phyloP scores from a whole-genome alignment of 2,329 filamentous ascomycete genomes.

The Pestalotiopsis sp. region DNA sequence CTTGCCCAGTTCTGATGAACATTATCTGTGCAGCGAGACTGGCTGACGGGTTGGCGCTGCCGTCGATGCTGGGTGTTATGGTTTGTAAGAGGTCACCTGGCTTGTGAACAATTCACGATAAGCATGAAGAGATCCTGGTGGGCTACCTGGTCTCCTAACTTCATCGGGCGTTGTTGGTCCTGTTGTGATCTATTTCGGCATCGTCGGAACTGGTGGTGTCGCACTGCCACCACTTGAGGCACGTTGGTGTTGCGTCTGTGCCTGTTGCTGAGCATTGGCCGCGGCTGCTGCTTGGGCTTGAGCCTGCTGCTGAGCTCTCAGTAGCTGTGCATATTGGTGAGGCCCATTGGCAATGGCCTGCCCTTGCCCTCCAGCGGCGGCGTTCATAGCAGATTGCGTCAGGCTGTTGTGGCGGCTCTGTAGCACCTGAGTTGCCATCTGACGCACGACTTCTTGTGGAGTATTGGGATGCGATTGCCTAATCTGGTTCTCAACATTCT shows the following conservation, averaged over 20 bases:
- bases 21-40: too few relatives aligned
- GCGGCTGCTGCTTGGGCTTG: conserved; percentile 9
- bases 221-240: conserved; percentile 14
- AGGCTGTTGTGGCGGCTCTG: conserved; percentile 43
- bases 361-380: conserved; percentile 51
- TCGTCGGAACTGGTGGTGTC: conserved; percentile 15
- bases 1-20: too few relatives aligned
- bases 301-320: conserved; percentile 57
- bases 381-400: conserved; percentile 54
- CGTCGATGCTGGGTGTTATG: too few relatives aligned
- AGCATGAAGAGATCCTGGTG: too few relatives aligned
- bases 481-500: conserved; percentile 54
- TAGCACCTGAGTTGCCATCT: conserved; percentile 54
- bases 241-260: conserved; percentile 12
- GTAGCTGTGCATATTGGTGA: conserved; percentile 61
- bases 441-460: conserved; percentile 49
- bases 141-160: neutral
- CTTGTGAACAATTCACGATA: too few relatives aligned
- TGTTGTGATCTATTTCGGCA: conserved; percentile 9
- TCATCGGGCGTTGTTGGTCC: neutral
- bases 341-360: conserved; percentile 54
- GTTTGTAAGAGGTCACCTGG: too few relatives aligned
- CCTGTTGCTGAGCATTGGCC: conserved; percentile 14
- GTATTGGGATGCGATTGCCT: conserved; percentile 52
- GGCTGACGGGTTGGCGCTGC: too few relatives aligned